Evolutionary conservation across 805 yeast genomes (phyloP).

Genomic region (Metschnikowia cubensis): DNA sequence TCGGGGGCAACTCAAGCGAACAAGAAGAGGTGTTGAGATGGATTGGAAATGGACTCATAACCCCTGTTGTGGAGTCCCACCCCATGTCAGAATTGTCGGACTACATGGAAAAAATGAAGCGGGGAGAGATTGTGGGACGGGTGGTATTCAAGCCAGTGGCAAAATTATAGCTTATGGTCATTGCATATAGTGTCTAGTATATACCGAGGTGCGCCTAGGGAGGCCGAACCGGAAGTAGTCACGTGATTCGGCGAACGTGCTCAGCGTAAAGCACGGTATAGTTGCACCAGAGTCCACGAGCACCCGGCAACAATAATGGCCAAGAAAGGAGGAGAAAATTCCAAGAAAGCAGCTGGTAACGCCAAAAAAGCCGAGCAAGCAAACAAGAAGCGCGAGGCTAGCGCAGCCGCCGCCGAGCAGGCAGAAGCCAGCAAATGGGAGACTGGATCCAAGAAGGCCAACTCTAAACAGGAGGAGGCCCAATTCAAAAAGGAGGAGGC

Average conservation of each 20-base stretch:
- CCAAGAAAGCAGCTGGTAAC: constrained; percentile 59
- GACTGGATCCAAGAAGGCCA: constrained; percentile 64
- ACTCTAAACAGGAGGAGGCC: constrained; percentile 65
- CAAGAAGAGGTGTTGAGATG: constrained; percentile 42
- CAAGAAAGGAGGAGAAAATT: constrained; percentile 39
- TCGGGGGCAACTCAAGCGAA: constrained; percentile 44
- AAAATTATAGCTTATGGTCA: constrained; percentile 1
- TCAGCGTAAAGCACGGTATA: background rate
- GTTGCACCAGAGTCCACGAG: background rate
- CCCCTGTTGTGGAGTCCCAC: constrained; percentile 30
- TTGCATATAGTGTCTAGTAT: background rate
- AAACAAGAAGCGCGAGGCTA: constrained; percentile 50
- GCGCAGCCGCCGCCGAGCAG: constrained; percentile 42
- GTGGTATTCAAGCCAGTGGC: constrained; percentile 30
- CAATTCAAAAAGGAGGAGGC: constrained; percentile 72
- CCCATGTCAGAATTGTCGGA: constrained; percentile 35
- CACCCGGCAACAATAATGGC: constrained; percentile 16
- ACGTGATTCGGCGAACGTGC: background rate
- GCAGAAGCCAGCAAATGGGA: constrained; percentile 66
- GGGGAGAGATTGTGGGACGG: constrained; percentile 41
- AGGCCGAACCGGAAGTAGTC: background rate
- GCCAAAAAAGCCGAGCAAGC: constrained; percentile 67
- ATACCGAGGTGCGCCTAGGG: background rate
- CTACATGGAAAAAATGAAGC: constrained; percentile 29
- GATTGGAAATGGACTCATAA: constrained; percentile 37